phyloP scores from a whole-genome alignment of 2,329 filamentous ascomycete genomes.

The Diaporthe capsici region DNA sequence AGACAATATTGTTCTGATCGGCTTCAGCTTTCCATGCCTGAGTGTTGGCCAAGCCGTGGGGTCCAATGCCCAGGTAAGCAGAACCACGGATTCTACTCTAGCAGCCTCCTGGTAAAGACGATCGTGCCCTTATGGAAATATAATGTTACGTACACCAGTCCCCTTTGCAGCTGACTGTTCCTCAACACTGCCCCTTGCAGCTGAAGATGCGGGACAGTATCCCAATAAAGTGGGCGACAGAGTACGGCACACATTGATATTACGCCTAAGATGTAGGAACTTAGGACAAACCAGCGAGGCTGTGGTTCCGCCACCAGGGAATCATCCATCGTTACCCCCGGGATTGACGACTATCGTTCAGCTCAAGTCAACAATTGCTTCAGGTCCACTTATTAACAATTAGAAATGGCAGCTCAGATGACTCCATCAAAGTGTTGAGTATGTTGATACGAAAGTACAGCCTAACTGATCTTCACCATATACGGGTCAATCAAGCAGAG shows the following conservation, averaged over 20 bases:
- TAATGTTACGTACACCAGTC: not conserved
- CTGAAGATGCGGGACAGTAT: not conserved
- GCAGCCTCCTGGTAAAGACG: not conserved
- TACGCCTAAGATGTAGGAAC: not conserved
- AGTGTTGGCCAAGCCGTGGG: not conserved
- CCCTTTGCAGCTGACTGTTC: not conserved
- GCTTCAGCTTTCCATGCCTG: not conserved
- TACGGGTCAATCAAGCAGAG: not conserved
- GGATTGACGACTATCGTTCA: not conserved
- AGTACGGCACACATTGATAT: not conserved
- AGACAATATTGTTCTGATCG: not conserved
- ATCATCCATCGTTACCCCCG: not conserved
- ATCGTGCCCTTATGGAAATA: not conserved
- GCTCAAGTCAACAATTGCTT: not conserved
- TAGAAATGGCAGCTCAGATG: not conserved
- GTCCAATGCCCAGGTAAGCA: constrained; percentile 2
- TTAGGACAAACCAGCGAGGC: not conserved
- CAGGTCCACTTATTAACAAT: not conserved
- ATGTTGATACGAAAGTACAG: not conserved
- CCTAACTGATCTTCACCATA: not conserved
- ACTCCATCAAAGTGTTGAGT: not conserved
- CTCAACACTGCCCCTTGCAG: not conserved
- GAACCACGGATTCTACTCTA: not conserved
- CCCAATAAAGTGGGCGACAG: not conserved
- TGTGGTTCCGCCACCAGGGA: not conserved